Base-by-base conservation (phyloP, 208 protist genomes). In the Angomonas ambiguus region DNA sequence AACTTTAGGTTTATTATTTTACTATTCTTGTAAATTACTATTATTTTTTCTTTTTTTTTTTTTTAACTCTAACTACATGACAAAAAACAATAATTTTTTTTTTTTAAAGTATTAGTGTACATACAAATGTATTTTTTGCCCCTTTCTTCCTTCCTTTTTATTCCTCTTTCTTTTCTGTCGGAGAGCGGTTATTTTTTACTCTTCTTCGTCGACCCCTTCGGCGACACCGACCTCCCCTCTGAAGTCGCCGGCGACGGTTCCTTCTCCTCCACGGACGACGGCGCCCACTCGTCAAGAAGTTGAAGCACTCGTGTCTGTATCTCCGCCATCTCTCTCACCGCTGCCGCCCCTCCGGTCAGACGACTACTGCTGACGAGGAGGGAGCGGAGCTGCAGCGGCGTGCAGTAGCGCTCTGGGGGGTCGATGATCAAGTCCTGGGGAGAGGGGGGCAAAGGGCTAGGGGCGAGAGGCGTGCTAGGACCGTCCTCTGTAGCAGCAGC, bases 391-490 rank as follows among this genome's bases (percentile, higher is more conserved):
- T 68, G 72, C 25, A 94, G 71, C 22, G 75, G 79, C 10, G 77
- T 77, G 49, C 86, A 95, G 72, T 92, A 80, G 51, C 82, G 77
- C 75, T 92, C 85, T 5, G 86, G 89, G 4, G 83, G 60, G 38
- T 66, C 59, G 18, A 87, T 51, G 25, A 62, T 51, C 18, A 67
- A 69, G 8, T 28, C 42, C n/a, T 48, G 38, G n/a, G 53, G 55
- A n/a, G 62, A 32, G 16, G 45, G 11, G 24, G n/a, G n/a, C n/a
- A n/a, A n/a, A n/a, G n/a, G n/a, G n/a, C n/a, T n/a, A n/a, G n/a
- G n/a, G n/a, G n/a, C n/a, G n/a, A n/a, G n/a, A n/a, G n/a, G n/a
- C n/a, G n/a, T 34, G 48, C 28, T 53, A 33, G 10, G 8, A 10
- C 10, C n/a, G 33, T 65, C 31, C n/a, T 28, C n/a, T n/a, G n/a